Conservation (phyloP, 805 yeast species). For the Starmerella kuoi region DNA sequence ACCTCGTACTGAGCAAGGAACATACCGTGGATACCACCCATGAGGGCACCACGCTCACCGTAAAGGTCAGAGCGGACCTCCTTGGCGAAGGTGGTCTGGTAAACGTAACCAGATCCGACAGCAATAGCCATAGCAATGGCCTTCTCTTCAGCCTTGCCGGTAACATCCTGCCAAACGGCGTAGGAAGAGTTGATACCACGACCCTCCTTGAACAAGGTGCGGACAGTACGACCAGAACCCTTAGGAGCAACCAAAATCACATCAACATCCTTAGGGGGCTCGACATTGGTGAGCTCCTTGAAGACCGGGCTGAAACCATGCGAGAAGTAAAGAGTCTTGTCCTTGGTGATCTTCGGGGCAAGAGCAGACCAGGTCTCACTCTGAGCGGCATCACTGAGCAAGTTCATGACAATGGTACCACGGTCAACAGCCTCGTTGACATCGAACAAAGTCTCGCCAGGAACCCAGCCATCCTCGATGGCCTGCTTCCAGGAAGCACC, state of each 20-base stretch:
- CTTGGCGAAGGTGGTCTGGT: constrained; percentile 98
- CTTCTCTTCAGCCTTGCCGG: constrained; percentile 98
- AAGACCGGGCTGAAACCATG: constrained; percentile 99
- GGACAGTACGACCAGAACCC: constrained; percentile 99
- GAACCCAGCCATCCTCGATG: constrained; percentile 99
- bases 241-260: constrained; percentile 99
- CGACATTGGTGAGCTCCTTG: constrained; percentile 94
- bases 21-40: constrained; percentile 99
- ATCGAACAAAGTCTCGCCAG: constrained; percentile 94
- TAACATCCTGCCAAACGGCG: constrained; percentile 98
- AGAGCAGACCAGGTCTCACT: constrained; percentile 90
- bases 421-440: constrained; percentile 83
- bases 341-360: constrained; percentile 88
- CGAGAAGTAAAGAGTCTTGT: constrained; percentile 95
- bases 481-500: constrained; percentile 99
- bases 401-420: constrained; percentile 95
- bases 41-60: constrained; percentile 99
- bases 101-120: constrained; percentile 98
- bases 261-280: constrained; percentile 86
- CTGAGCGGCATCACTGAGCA: constrained; percentile 98
- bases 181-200: constrained; percentile 99
- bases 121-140: constrained; percentile 98
- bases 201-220: constrained; percentile 99
- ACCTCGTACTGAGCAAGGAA: constrained; percentile 99
- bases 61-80: constrained; percentile 98